Evolutionary conservation across 106 monocot species (phyloP).

Genomic region (Dioscorea alata): DNA sequence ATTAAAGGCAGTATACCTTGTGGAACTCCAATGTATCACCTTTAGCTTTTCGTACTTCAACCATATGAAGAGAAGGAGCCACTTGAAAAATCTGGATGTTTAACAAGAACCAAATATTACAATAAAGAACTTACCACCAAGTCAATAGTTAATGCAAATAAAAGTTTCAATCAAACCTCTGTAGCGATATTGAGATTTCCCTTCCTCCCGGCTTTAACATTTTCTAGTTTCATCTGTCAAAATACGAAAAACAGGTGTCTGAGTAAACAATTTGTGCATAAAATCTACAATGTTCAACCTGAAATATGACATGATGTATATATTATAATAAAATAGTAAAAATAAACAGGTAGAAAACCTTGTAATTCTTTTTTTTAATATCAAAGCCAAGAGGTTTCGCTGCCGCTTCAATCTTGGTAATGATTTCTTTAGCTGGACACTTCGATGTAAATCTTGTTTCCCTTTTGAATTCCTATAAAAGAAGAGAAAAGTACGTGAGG

Average conservation of each 20-base stretch:
- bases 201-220: conserved; percentile 75
- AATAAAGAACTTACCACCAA: background rate
- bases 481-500: background rate
- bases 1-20: conserved; percentile 37
- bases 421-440: conserved; percentile 76
- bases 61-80: conserved; percentile 85
- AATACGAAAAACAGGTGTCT: background rate
- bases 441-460: conserved; percentile 80
- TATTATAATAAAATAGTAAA: background rate
- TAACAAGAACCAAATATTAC: background rate
- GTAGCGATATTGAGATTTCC: conserved; percentile 84
- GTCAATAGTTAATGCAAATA: background rate
- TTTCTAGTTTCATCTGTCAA: conserved; percentile 64
- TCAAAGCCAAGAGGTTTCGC: conserved; percentile 86
- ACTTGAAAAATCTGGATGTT: conserved; percentile 72
- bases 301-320: background rate
- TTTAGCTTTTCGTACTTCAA: conserved; percentile 76
- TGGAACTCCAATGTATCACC: conserved; percentile 83
- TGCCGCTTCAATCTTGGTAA: conserved; percentile 82
- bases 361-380: conserved; percentile 80
- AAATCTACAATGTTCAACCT: background rate
- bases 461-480: conserved; percentile 63
- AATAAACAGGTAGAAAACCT: conserved; percentile 24
- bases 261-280: too few species aligned
- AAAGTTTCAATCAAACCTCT: conserved; percentile 39